Conservation (phyloP, 768 basidiomycete species). For the Auriscalpium microsporum region DNA sequence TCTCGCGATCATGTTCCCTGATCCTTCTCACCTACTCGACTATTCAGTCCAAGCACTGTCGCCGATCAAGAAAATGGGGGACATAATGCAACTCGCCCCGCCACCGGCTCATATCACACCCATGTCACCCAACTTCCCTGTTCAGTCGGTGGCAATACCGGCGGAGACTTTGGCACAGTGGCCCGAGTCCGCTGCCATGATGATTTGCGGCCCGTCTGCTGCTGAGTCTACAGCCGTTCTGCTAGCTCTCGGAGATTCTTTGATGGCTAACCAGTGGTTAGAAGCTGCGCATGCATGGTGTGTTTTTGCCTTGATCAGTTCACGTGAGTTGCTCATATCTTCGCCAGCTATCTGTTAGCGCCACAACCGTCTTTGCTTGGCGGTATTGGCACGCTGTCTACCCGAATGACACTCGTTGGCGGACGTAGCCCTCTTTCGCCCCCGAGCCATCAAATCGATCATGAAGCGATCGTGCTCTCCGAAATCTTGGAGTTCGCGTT, state of each 20-base stretch:
- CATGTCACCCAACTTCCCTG: conserved; percentile 53
- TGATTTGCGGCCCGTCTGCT: conserved; percentile 61
- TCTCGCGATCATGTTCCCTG: neutral
- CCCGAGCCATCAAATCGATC: conserved; percentile 51
- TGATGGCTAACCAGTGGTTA: conserved; percentile 60
- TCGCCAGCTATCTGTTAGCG: conserved; percentile 72
- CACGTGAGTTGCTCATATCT: neutral
- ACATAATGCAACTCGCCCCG: conserved; percentile 7
- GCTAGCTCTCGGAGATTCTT: conserved; percentile 76
- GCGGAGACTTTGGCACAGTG: conserved; percentile 62
- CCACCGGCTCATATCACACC: conserved; percentile 33
- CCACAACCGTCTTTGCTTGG: conserved; percentile 70
- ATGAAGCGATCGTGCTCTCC: conserved; percentile 73
- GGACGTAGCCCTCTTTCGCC: conserved; percentile 44
- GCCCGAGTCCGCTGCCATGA: conserved; percentile 81
- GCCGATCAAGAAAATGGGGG: conserved; percentile 3
- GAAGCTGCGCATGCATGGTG: conserved; percentile 93
- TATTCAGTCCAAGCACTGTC: conserved; percentile 4
- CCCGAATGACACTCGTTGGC: conserved; percentile 70
- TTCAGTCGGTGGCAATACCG: conserved; percentile 44
- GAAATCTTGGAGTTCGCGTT: conserved; percentile 91
- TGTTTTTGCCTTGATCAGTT: conserved; percentile 20
- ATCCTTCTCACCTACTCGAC: neutral
- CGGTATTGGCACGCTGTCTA: conserved; percentile 56
- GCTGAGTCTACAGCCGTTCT: conserved; percentile 67